These are phyloP conservation scores for Chrysochromulina tobinii DNA, from an alignment of 78 protist genomes.

Conservation along the genomic window DNA sequence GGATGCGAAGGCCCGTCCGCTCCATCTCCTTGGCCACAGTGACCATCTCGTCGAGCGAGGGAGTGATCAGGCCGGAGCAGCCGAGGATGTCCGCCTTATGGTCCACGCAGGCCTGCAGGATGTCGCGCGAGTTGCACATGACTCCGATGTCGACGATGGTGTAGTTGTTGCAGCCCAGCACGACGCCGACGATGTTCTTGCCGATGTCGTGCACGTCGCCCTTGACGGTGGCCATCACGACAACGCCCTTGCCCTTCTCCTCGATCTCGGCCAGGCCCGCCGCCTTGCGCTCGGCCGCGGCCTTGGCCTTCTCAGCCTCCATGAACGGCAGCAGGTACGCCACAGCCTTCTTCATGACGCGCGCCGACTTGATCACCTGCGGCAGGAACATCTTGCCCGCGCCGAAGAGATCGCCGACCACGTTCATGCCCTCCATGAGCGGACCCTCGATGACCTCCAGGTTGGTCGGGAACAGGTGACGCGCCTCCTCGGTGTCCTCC, in stretches of 20 bases:
- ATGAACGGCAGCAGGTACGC: slow-evolving; percentile 94
- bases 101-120: slow-evolving; percentile 59
- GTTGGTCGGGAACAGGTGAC: slow-evolving; percentile 31
- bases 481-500: slow-evolving; percentile 93
- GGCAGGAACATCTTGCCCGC: slow-evolving; percentile 99
- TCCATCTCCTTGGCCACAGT: slow-evolving; percentile 91
- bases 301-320: slow-evolving; percentile 86
- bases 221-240: slow-evolving; percentile 97
- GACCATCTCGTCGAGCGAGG: slow-evolving; percentile 98
- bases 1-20: slow-evolving; percentile 78
- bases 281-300: background rate
- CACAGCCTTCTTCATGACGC: slow-evolving; percentile 98
- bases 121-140: slow-evolving; percentile 85
- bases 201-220: slow-evolving; percentile 99
- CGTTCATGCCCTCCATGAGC: slow-evolving; percentile 95
- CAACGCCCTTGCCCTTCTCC: slow-evolving; percentile 53
- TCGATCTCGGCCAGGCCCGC: background rate
- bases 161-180: slow-evolving; percentile 97
- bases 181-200: slow-evolving; percentile 98
- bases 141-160: slow-evolving; percentile 93
- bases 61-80: slow-evolving; percentile 97
- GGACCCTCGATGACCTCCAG: slow-evolving; percentile 90
- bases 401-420: slow-evolving; percentile 97
- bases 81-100: slow-evolving; percentile 92
- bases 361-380: slow-evolving; percentile 89